phyloP scores from a whole-genome alignment of 2,329 filamentous ascomycete species.

The Colletotrichum sansevieriae region DNA sequence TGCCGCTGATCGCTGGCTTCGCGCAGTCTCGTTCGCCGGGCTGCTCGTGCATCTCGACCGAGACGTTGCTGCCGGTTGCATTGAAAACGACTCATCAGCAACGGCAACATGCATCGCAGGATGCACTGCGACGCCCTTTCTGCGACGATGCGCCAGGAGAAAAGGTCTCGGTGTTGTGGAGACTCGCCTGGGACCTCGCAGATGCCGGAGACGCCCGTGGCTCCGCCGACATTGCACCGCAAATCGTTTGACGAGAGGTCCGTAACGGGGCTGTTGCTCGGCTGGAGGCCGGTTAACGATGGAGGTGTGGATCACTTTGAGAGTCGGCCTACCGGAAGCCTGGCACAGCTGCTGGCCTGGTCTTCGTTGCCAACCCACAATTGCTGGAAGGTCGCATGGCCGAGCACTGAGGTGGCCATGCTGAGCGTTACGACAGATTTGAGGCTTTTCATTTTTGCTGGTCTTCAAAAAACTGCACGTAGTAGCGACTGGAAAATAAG shows the following conservation, averaged over 20 bases:
- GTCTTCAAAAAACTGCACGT: neutral
- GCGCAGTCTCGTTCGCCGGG: constrained; percentile 55
- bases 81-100: neutral
- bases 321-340: constrained; percentile 32
- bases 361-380: constrained; percentile 56
- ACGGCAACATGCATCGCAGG: neutral
- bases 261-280: constrained; percentile 56
- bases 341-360: constrained; percentile 17
- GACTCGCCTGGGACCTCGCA: neutral
- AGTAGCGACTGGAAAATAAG: too few relatives aligned
- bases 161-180: constrained; percentile 18
- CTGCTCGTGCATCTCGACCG: constrained; percentile 60
- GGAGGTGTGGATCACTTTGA: neutral
- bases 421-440: constrained; percentile 3
- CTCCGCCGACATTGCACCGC: constrained; percentile 56
- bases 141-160: neutral
- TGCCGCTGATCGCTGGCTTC: constrained; percentile 64
- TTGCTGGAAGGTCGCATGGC: constrained; percentile 56
- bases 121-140: neutral
- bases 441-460: constrained; percentile 8
- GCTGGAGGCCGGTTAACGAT: neutral
- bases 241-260: constrained; percentile 56
- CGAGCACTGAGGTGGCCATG: constrained; percentile 33
- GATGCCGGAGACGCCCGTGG: constrained; percentile 48
- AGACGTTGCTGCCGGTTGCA: constrained; percentile 52